Percentiles rank a stretch among this genome's conserved stretches.
phyloP scores from a whole-genome alignment of 495 filamentous ascomycete species.

The Penicillium angulare region DNA sequence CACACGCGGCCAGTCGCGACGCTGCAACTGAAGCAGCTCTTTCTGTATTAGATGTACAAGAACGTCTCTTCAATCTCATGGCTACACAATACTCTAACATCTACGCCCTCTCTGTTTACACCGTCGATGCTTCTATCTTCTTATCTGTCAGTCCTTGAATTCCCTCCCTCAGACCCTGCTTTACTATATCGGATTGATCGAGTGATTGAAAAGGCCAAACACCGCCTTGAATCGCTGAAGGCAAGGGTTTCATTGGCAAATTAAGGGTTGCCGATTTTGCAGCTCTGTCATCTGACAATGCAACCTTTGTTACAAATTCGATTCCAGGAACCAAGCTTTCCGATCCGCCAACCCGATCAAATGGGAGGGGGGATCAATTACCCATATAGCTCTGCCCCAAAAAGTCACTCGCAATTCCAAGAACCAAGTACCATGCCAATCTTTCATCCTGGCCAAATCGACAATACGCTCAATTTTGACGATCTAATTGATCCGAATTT shows the following conservation, averaged over 20 bases:
- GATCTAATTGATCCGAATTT: conserved; percentile 5
- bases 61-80: conserved; percentile 5
- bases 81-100: conserved; percentile 8
- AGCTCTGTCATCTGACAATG: background rate
- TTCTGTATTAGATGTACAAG: conserved; percentile 5
- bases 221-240: conserved; percentile 2
- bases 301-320: background rate
- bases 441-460: background rate
- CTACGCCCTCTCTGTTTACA: conserved; percentile 8
- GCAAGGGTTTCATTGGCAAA: conserved; percentile 4
- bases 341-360: background rate
- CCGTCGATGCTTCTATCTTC: conserved; percentile 5
- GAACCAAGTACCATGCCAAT: background rate
- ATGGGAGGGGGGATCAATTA: background rate
- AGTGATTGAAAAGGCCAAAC: conserved; percentile 2
- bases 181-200: background rate
- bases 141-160: conserved; percentile 7
- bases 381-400: background rate
- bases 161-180: conserved; percentile 2
- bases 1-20: background rate
- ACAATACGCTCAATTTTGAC: conserved; percentile 4
- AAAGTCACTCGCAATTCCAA: background rate
- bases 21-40: conserved; percentile 6
- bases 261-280: conserved; percentile 1
- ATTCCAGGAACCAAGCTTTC: background rate